These are phyloP conservation scores for Aspergillus sp. DNA, from an alignment of 2,329 filamentous ascomycete species.

Conservation along the genomic window DNA sequence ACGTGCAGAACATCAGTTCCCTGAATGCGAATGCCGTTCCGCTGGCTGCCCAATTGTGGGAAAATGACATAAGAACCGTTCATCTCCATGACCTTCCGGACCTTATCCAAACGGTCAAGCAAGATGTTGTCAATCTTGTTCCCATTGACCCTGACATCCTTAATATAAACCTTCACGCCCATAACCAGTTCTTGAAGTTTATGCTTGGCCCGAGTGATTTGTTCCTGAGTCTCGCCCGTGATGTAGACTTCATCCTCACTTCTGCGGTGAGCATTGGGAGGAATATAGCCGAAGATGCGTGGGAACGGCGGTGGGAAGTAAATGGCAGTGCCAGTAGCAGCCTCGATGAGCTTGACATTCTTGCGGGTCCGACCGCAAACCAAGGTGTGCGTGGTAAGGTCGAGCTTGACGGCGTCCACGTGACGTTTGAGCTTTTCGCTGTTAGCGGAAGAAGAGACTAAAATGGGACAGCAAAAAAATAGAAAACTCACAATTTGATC, in stretches of 20 bases:
- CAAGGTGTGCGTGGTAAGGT: conserved; percentile 84
- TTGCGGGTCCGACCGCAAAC: conserved; percentile 92
- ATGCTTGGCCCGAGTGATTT: conserved; percentile 84
- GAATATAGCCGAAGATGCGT: conserved; percentile 84
- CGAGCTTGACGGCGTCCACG: conserved; percentile 78
- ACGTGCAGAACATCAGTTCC: conserved; percentile 91
- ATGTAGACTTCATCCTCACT: conserved; percentile 92
- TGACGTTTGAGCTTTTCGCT: conserved; percentile 50
- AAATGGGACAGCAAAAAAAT: background rate
- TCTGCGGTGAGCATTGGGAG: conserved; percentile 74
- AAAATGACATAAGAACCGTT: conserved; percentile 96
- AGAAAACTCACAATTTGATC: conserved; percentile 72
- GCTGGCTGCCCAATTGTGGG: conserved; percentile 80
- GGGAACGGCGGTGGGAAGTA: conserved; percentile 97
- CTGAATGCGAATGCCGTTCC: conserved; percentile 83
- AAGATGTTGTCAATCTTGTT: conserved; percentile 95
- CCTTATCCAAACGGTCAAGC: conserved; percentile 87
- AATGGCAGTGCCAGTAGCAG: conserved; percentile 90
- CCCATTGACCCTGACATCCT: conserved; percentile 84
- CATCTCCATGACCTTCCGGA: conserved; percentile 94
- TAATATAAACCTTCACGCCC: conserved; percentile 80
- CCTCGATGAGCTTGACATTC: conserved; percentile 98
- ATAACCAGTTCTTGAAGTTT: conserved; percentile 84
- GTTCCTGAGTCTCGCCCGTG: conserved; percentile 81
- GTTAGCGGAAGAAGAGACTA: conserved; percentile 18